Base-by-base conservation (phyloP, 2,329 filamentous ascomycete genomes). In the Fusarium transvaalense region DNA sequence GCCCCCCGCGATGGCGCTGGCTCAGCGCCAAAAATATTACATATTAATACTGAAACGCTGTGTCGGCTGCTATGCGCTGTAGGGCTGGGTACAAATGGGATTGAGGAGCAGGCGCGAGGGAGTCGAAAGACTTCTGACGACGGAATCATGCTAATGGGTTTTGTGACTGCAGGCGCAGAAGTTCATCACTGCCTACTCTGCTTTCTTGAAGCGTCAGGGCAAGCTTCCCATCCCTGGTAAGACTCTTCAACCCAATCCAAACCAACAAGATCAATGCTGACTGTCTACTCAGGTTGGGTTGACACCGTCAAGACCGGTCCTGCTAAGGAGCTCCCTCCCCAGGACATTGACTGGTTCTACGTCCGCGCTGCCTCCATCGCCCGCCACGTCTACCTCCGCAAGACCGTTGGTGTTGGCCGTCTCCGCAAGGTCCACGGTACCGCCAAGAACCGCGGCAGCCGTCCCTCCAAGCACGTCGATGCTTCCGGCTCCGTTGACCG, bases 251-350 rank as follows among this genome's bases (percentile, higher is more conserved):
- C 34, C 6, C 50, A 27, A 5, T 3, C 1, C 0, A 14, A 2
- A 17, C 6, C 31, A 1, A 21, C 17, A 32, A 5, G 2, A 42
- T 15, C 27, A 53, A 61, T 41, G n/a, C 65, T 68, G 56, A 66
- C 54, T 56, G 39, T 7, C 7, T 25, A 4, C 21, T 4, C 66
- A 97, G 94, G 93, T 88, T 98, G 95, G 95, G 95, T 97, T 83
- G 96, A 99, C 83, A 97, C 95, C 80, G 96, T 98, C 87, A 99
- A 99, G 92, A 97, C 95, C 77, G 95, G 93, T 79, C 89, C 91
- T 82, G 92, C 92, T 82, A 97, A 97, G 86, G 96, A 99, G 88
- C 92, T 99, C 77, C 95, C 95, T 80, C 96, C 95, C 80, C 94
- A 98, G 90, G 92, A 94, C 84, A 93, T 94, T 82, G 96, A 99